Evolutionary conservation across 805 yeast genomes (phyloP).

Genomic region (Blastobotrys robertii): DNA sequence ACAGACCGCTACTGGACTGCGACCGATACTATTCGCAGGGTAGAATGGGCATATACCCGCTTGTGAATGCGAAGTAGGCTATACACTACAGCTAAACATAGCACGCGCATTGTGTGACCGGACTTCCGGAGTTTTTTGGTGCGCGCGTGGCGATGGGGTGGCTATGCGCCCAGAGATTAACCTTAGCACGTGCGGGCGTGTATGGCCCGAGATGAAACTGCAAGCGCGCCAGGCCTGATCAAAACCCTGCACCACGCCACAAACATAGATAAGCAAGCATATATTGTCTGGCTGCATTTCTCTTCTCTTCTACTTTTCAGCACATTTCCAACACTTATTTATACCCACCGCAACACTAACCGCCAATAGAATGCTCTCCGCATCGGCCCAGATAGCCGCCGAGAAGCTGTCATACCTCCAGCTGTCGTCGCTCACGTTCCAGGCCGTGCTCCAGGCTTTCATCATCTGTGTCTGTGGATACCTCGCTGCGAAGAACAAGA

Average conservation of each 20-base stretch:
- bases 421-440: conserved; percentile 63
- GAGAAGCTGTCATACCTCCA: conserved; percentile 21
- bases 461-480: conserved; percentile 80
- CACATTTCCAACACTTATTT: background rate
- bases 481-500: conserved; percentile 65
- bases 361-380: background rate
- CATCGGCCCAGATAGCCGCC: background rate
- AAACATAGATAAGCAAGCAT: background rate
- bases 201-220: too few species aligned
- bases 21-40: too few species aligned
- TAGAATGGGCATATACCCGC: too few species aligned
- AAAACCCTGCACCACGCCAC: background rate
- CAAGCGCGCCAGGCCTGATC: too few species aligned
- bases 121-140: too few species aligned
- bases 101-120: too few species aligned
- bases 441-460: conserved; percentile 87
- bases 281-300: background rate
- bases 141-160: too few species aligned
- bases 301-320: background rate
- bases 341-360: background rate
- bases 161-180: too few species aligned
- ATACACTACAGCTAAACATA: too few species aligned
- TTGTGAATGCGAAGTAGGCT: too few species aligned
- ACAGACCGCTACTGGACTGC: too few species aligned
- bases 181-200: too few species aligned